Conservation (phyloP, 345 rosid species). For the Theobroma cacao region DNA sequence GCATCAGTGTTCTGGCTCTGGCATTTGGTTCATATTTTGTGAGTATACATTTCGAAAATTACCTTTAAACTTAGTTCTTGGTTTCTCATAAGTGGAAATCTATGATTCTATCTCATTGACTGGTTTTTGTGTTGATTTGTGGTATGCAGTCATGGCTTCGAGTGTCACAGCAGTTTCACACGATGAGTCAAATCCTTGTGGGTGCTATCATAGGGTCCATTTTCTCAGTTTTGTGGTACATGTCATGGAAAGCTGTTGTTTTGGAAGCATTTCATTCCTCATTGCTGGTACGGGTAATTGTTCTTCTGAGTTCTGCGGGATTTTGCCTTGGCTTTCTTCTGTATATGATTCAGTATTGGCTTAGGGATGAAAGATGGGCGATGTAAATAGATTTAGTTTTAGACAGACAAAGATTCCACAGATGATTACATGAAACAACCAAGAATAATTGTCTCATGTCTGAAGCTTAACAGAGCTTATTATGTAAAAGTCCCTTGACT, state of each 20-base stretch:
- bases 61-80: neutral
- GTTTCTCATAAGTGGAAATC: neutral
- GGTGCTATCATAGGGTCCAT: constrained; percentile 59
- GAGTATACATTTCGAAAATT: constrained; percentile 22
- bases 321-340: too few species aligned
- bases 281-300: too few species aligned
- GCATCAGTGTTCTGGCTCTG: constrained; percentile 34
- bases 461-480: neutral
- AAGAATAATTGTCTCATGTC: neutral
- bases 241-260: constrained; percentile 23
- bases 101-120: neutral
- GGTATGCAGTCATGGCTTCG: constrained; percentile 69
- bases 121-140: constrained; percentile 19
- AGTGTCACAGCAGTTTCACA: constrained; percentile 71
- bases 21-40: constrained; percentile 61
- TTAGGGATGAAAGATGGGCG: constrained; percentile 38
- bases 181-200: constrained; percentile 65
- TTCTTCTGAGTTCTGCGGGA: too few species aligned
- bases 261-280: constrained; percentile 36
- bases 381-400: neutral
- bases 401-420: neutral
- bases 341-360: constrained; percentile 9
- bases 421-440: neutral
- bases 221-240: too few species aligned
- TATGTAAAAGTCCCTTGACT: neutral